Evolutionary conservation across 345 rosid genomes (phyloP).

Genomic region (Linum usitatissimum): DNA sequence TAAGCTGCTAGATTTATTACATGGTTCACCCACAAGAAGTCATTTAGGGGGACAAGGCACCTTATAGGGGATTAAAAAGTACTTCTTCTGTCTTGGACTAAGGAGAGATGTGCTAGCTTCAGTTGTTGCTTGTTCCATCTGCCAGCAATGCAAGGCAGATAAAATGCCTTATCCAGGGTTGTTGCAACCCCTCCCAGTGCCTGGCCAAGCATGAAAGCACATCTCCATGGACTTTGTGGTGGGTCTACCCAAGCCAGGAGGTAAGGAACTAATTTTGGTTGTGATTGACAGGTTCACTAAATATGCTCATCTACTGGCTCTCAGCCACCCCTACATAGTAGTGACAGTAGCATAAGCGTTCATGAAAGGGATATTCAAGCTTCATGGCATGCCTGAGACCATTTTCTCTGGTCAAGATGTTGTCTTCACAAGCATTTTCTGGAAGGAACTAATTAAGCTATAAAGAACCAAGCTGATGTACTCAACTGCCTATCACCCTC

Average conservation of each 20-base stretch:
- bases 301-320: not conserved
- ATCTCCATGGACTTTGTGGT: not conserved
- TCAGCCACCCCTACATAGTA: not conserved
- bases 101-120: not conserved
- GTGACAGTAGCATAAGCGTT: not conserved
- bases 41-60: not conserved
- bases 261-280: not conserved
- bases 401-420: not conserved
- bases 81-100: not conserved
- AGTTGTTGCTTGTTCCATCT: not conserved
- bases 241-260: not conserved
- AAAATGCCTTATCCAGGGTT: not conserved
- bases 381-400: not conserved
- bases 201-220: not conserved
- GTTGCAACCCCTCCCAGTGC: constrained; percentile 1
- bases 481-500: constrained; percentile 1
- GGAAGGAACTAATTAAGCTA: not conserved
- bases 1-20: not conserved
- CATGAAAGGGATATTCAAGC: not conserved
- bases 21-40: not conserved
- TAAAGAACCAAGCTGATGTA: not conserved
- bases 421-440: not conserved
- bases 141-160: not conserved
- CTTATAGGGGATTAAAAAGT: not conserved
- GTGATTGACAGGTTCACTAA: not conserved